Percentiles rank a stretch among this genome's conserved stretches.
phyloP scores from a whole-genome alignment of 1,139 yeast species.

The Fermentozyma sake region DNA sequence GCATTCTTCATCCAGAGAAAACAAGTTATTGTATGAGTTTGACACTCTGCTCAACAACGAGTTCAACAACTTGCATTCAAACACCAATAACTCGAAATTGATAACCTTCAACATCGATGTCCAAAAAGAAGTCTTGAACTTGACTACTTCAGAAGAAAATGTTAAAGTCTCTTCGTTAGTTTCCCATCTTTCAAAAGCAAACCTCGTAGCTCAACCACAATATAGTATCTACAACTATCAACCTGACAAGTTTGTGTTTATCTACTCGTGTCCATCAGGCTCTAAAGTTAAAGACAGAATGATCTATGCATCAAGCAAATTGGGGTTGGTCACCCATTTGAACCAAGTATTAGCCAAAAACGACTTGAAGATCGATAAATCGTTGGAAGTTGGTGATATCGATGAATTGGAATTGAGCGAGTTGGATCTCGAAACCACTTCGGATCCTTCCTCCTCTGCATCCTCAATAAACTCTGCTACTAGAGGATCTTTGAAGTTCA shows the following conservation, averaged over 20 bases:
- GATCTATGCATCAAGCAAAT: slow-evolving; percentile 84
- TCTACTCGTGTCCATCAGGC: slow-evolving; percentile 87
- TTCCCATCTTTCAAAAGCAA: slow-evolving; percentile 11
- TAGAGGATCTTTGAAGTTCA: slow-evolving; percentile 32
- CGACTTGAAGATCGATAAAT: slow-evolving; percentile 26
- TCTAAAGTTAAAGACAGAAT: slow-evolving; percentile 87
- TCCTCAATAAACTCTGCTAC: too few relatives aligned
- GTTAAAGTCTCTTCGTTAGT: slow-evolving; percentile 21
- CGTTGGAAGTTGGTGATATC: slow-evolving; percentile 65
- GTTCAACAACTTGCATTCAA: slow-evolving; percentile 16
- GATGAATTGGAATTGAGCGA: slow-evolving; percentile 52
- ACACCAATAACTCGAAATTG: slow-evolving; percentile 14
- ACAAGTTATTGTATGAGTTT: slow-evolving; percentile 25
- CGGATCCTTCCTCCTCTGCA: slow-evolving; percentile 11
- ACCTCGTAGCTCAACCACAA: slow-evolving; percentile 28
- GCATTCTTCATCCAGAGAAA: slow-evolving; percentile 13
- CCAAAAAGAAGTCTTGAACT: slow-evolving; percentile 22
- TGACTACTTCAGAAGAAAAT: slow-evolving; percentile 12
- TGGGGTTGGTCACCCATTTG: slow-evolving; percentile 56
- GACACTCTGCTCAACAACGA: slow-evolving; percentile 19
- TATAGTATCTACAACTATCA: slow-evolving; percentile 53
- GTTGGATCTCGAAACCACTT: slow-evolving; percentile 13
- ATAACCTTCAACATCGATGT: slow-evolving; percentile 32
- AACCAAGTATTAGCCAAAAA: slow-evolving; percentile 24
- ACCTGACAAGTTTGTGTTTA: slow-evolving; percentile 43